Evolutionary conservation across 495 filamentous ascomycete genomes (phyloP).

Genomic region (Penicillium crystallinum): DNA sequence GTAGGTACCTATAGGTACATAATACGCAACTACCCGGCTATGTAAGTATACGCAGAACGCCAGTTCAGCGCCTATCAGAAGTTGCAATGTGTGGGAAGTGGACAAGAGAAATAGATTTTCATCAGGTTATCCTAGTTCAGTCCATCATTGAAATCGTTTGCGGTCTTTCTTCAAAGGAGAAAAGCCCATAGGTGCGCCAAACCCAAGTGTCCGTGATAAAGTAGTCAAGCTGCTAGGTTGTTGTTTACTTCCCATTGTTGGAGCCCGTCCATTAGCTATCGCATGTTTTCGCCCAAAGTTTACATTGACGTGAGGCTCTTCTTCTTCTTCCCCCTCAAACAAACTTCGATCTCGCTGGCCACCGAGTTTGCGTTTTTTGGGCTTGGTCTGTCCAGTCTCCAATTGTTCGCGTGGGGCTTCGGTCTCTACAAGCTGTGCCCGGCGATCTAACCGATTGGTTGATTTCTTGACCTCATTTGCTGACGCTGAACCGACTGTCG

Average conservation of each 20-base stretch:
- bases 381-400: slow-evolving; percentile 48
- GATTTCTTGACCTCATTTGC: slow-evolving; percentile 7
- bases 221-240: slow-evolving; percentile 14
- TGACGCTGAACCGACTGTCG: neutral
- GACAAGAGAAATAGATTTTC: too few species aligned
- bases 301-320: slow-evolving; percentile 20
- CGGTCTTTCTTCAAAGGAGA: slow-evolving; percentile 79
- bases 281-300: slow-evolving; percentile 30
- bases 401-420: slow-evolving; percentile 3
- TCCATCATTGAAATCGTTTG: slow-evolving; percentile 32
- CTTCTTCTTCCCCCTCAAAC: slow-evolving; percentile 72
- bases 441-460: neutral
- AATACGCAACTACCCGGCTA: too few species aligned
- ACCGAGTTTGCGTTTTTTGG: slow-evolving; percentile 73
- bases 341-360: slow-evolving; percentile 57
- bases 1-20: too few species aligned
- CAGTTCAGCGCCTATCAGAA: too few species aligned
- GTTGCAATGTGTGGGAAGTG: too few species aligned
- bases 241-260: slow-evolving; percentile 12
- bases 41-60: too few species aligned
- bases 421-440: neutral
- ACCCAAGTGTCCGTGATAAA: slow-evolving; percentile 15
- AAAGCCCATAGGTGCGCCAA: slow-evolving; percentile 50
- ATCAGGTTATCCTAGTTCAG: too few species aligned
- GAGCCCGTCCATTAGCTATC: slow-evolving; percentile 17